Base-by-base conservation (phyloP, 1,139 yeast genomes). In the Candida tetrigidarum region DNA sequence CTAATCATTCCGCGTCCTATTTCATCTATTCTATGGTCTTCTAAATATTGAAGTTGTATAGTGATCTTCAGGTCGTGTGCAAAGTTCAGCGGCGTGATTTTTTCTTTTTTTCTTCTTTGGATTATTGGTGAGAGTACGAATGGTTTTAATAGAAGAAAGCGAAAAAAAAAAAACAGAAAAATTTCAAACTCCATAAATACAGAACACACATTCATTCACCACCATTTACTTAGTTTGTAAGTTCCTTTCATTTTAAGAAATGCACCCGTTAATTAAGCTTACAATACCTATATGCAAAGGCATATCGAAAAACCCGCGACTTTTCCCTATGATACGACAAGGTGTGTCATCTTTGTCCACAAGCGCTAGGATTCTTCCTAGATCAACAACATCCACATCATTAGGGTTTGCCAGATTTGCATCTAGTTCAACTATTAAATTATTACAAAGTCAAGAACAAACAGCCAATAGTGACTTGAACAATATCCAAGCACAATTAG, bases 401-500 rank as follows among this genome's bases (percentile, higher is more conserved):
- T 6, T 28, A 5, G 19, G 32, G 10, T 28, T 28, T 30, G 35
- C 16, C 11, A 43, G 53, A 42, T 37, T 36, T 23, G 49, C 46
- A 11, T 52, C 56, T n/a, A 45, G 41, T 25, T 48, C 54, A 14
- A 48, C 74, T 30, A 66, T 71, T 19, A 53, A 53, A 29, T 60
- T 76, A 42, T 69, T 89, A 33, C 91, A 90, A 33, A 66, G 79
- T 5, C 85, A 84, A 59, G 99, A 93, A 63, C 90, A 85, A 62
- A 71, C 76, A 18, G 99, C 99, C 38, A 93, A 93, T 64, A 70
- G 76, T 48, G 86, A 86, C 47, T 64, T 88, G 42, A 67, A 74
- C 38, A 86, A 88, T 62, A 77, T 97, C 1, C 68, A 59, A 4
- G 75, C 80, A 8, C 99, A 93, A 66, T 91, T 95, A 1, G 85